These are phyloP conservation scores for Diaporthe nobilis DNA, from an alignment of 2,329 filamentous ascomycete species.

Conservation along the genomic window DNA sequence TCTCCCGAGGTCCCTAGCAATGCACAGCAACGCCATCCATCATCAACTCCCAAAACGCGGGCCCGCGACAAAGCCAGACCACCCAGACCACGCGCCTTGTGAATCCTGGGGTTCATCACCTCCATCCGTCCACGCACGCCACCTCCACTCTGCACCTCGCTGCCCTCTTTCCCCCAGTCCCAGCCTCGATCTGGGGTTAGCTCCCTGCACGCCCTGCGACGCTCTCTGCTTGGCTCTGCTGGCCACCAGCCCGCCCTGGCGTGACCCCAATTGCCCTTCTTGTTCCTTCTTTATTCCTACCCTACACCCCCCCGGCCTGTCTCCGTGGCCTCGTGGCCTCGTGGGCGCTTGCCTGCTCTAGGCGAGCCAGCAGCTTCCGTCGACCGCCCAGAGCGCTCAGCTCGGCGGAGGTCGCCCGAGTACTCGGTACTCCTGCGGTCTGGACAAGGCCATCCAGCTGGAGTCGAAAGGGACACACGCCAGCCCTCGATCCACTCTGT, in stretches of 20 bases:
- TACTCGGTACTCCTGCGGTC: slow-evolving; percentile 24
- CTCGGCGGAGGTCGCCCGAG: slow-evolving; percentile 37
- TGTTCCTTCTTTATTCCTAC: neutral
- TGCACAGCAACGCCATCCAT: slow-evolving; percentile 16
- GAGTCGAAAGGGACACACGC: slow-evolving; percentile 6
- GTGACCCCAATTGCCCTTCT: neutral
- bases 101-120: slow-evolving; percentile 33
- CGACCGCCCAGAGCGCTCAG: slow-evolving; percentile 3
- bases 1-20: slow-evolving; percentile 25
- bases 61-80: slow-evolving; percentile 20
- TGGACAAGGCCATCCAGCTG: slow-evolving; percentile 28
- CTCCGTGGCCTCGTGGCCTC: slow-evolving; percentile 36
- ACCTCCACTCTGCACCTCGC: slow-evolving; percentile 3
- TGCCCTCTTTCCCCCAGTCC: slow-evolving; percentile 31
- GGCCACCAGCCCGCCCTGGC: slow-evolving; percentile 18
- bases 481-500: slow-evolving; percentile 27
- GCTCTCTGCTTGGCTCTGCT: slow-evolving; percentile 1
- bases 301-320: neutral
- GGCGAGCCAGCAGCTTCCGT: slow-evolving; percentile 14
- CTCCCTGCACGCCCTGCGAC: slow-evolving; percentile 26
- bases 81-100: slow-evolving; percentile 36
- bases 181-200: slow-evolving; percentile 37
- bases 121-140: slow-evolving; percentile 10
- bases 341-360: slow-evolving; percentile 28
- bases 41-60: slow-evolving; percentile 21